These are phyloP conservation scores for Hymenoscyphus fraxineus DNA, from an alignment of 2,329 filamentous ascomycete species.

Conservation along the genomic window DNA sequence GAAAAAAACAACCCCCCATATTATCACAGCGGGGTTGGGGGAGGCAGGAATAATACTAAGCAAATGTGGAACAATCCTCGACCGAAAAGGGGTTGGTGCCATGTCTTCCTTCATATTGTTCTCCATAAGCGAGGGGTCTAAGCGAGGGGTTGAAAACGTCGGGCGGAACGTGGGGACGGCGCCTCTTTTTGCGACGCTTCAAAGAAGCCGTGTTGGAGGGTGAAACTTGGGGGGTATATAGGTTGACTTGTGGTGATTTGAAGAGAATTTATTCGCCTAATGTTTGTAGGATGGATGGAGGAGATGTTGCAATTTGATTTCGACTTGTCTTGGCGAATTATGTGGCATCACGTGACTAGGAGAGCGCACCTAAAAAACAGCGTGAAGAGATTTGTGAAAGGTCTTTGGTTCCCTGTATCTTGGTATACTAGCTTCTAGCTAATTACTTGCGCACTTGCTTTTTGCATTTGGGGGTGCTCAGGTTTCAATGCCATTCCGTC, in stretches of 20 bases:
- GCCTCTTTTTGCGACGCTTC: not conserved
- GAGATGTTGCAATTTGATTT: too few relatives aligned
- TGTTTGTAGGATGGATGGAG: too few relatives aligned
- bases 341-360: too few relatives aligned
- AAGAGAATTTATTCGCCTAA: too few relatives aligned
- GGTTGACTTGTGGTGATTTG: not conserved
- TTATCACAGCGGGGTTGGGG: conserved; percentile 12
- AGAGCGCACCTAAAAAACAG: too few relatives aligned
- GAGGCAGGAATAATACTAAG: conserved; percentile 20
- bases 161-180: not conserved
- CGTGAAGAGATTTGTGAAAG: too few relatives aligned
- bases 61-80: conserved; percentile 7
- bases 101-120: conserved; percentile 26
- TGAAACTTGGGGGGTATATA: not conserved
- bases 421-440: too few relatives aligned
- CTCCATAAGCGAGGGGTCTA: conserved; percentile 17
- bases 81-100: conserved; percentile 10
- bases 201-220: not conserved
- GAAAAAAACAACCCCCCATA: conserved; percentile 12
- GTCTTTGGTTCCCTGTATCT: too few relatives aligned
- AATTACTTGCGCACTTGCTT: too few relatives aligned
- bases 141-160: not conserved
- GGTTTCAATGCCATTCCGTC: not conserved
- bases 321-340: too few relatives aligned
- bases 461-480: too few relatives aligned